Evolutionary conservation across 2,329 filamentous ascomycete species (phyloP), one percentile per base, ranked within the genome.

Genomic region (Orbilia blumenaviensis): DNA sequence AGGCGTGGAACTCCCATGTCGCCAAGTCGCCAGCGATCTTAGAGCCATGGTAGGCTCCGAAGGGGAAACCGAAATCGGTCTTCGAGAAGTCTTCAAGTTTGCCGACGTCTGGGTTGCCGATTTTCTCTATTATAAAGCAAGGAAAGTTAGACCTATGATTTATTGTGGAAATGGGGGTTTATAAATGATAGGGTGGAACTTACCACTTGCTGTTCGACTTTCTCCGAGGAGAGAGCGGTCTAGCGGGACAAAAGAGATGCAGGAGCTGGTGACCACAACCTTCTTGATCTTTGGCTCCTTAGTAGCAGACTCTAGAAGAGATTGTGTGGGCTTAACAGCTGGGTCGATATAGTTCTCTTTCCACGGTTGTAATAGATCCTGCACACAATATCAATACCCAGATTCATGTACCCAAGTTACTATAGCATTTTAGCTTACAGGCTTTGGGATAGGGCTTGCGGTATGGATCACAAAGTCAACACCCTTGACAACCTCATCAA

Each of bases 231-330:
- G 16, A 9, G 46, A 41, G n/a, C 64, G 64, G 21, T 76, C 64
- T 18, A 69, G 18, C 1, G 72, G 72, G 2, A 69, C 36, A 18
- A 76, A 76, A 18, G 72, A 76, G 27, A 69, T 66, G 16, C 58
- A 86, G 18, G 85, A 86, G 27, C 85, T 87, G 5, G 87, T 88
- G 54, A 89, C 81, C 66, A 91, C 89, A 10, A 96, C 90, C 76
- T 90, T 87, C 83, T 90, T 92, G 66, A 96, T 92, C 48, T 73
- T 78, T 16, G 84, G 82, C 0, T 83, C 64, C 29, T 64, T 69
- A 8, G 46, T 52, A 16, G 72, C 72, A n/a, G 64, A 27, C 46
- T 60, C 41, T 9, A 76, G 48, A 7, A 76, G 29, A 12, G 41
- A 42, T 18, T 64, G 16, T 18, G 72, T 76, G n/a, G 64, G 58